These are phyloP conservation scores for Ganoderma lucidum DNA, from an alignment of 1,284 basidiomycete genomes.

Conservation along the genomic window DNA sequence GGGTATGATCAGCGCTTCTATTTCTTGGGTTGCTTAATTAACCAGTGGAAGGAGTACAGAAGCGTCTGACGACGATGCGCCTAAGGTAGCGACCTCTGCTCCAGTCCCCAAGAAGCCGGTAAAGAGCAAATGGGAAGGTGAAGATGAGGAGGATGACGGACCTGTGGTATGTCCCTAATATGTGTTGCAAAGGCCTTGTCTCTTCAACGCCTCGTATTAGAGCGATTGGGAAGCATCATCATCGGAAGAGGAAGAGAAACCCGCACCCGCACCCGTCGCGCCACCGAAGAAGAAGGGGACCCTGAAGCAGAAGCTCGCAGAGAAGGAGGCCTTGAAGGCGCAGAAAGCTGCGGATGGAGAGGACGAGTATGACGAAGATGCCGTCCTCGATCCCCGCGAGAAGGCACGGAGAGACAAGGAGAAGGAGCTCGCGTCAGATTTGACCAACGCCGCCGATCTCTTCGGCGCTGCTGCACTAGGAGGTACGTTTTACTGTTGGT, in stretches of 20 bases:
- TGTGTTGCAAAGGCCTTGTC: neutral
- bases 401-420: slow-evolving; percentile 81
- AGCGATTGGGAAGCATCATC: slow-evolving; percentile 95
- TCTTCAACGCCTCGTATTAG: slow-evolving; percentile 49
- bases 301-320: slow-evolving; percentile 88
- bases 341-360: slow-evolving; percentile 52
- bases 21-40: slow-evolving; percentile 22
- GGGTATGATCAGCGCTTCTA: slow-evolving; percentile 20
- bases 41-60: slow-evolving; percentile 48
- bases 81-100: slow-evolving; percentile 50
- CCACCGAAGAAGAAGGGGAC: slow-evolving; percentile 91
- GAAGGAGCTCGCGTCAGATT: slow-evolving; percentile 84
- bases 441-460: slow-evolving; percentile 83
- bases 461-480: slow-evolving; percentile 77
- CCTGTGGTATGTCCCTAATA: slow-evolving; percentile 56
- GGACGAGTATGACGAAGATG: slow-evolving; percentile 75
- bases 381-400: slow-evolving; percentile 81
- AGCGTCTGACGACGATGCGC: slow-evolving; percentile 57
- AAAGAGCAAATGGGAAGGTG: slow-evolving; percentile 83
- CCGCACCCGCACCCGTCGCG: slow-evolving; percentile 54
- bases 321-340: slow-evolving; percentile 82
- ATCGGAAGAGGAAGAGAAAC: slow-evolving; percentile 65
- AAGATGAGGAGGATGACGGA: slow-evolving; percentile 81
- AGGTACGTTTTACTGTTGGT: slow-evolving; percentile 51
- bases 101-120: slow-evolving; percentile 50